A percentile compares a stretch with the other conserved stretches of the same genome.
These are phyloP conservation scores for Auricularia sp. DNA, from an alignment of 768 basidiomycete species.

Conservation along the genomic window DNA sequence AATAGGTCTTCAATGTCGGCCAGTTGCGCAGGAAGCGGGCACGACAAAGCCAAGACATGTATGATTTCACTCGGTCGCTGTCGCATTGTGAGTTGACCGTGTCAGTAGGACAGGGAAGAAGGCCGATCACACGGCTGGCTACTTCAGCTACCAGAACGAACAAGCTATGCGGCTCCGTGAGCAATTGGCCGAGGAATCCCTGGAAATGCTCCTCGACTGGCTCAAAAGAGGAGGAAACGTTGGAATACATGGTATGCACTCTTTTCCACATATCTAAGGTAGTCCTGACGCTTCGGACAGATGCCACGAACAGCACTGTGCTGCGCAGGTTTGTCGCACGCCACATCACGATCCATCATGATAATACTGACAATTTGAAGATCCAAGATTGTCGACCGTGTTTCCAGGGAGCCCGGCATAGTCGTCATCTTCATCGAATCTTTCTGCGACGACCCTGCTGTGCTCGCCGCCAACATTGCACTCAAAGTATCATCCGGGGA, in stretches of 20 bases:
- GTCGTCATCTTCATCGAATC: constrained; percentile 91
- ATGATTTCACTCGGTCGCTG: constrained; percentile 10
- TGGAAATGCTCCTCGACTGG: constrained; percentile 94
- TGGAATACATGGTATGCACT: constrained; percentile 78
- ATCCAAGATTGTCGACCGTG: constrained; percentile 73
- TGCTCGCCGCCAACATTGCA: constrained; percentile 93
- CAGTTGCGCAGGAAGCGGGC: constrained; percentile 86
- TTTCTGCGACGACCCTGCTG: constrained; percentile 83
- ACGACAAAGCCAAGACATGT: constrained; percentile 68
- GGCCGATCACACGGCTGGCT: constrained; percentile 84
- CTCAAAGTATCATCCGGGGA: constrained; percentile 95
- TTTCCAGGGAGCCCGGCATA: constrained; percentile 79
- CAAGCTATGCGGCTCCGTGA: constrained; percentile 73
- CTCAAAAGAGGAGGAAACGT: constrained; percentile 93
- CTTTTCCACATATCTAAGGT: neutral
- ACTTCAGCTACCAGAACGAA: constrained; percentile 80
- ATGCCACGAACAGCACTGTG: constrained; percentile 91
- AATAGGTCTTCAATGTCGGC: constrained; percentile 94
- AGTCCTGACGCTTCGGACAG: constrained; percentile 31
- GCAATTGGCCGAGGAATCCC: constrained; percentile 75
- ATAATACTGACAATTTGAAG: constrained; percentile 27
- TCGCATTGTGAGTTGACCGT: neutral
- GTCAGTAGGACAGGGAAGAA: constrained; percentile 60
- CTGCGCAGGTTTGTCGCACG: constrained; percentile 46
- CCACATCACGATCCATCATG: constrained; percentile 4